Percentiles rank a stretch among this genome's conserved stretches.
Evolutionary conservation across 2,329 filamentous ascomycete genomes (phyloP).

Genomic region (Pseudogymnoascus sp.): DNA sequence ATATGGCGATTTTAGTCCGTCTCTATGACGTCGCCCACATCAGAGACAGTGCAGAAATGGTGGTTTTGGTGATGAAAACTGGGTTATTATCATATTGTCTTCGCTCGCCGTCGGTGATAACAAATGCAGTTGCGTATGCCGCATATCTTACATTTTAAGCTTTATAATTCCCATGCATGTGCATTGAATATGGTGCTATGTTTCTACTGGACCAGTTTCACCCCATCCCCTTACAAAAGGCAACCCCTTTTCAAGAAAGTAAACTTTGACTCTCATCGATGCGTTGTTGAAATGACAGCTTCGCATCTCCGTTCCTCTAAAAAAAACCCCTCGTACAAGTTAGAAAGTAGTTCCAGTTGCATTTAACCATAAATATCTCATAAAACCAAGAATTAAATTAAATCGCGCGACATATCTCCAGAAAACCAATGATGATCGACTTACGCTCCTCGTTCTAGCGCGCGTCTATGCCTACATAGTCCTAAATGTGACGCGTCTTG

Average conservation of each 20-base stretch:
- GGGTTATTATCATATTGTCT: neutral
- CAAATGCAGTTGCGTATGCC: neutral
- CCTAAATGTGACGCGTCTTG: slow-evolving; percentile 28
- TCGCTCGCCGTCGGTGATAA: neutral
- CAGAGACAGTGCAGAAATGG: neutral
- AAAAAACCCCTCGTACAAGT: neutral
- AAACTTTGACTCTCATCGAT: neutral
- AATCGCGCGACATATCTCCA: slow-evolving; percentile 33
- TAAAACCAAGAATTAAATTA: slow-evolving; percentile 29
- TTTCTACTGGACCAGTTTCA: neutral
- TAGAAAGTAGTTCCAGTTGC: neutral
- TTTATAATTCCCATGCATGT: neutral
- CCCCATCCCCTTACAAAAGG: neutral
- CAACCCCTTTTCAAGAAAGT: neutral
- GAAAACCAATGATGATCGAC: slow-evolving; percentile 37
- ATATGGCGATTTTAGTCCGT: neutral
- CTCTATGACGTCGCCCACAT: neutral
- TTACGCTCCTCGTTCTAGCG: slow-evolving; percentile 26
- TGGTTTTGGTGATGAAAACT: neutral
- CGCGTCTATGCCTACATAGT: slow-evolving; percentile 29
- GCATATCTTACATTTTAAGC: neutral
- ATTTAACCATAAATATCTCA: neutral
- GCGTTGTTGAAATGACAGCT: no score
- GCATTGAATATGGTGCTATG: neutral
- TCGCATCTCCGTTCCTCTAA: no score